A percentile compares a stretch with the other conserved stretches of the same genome.
phyloP scores from a whole-genome alignment of 1,284 basidiomycete species.

The Xanthoconium separans region DNA sequence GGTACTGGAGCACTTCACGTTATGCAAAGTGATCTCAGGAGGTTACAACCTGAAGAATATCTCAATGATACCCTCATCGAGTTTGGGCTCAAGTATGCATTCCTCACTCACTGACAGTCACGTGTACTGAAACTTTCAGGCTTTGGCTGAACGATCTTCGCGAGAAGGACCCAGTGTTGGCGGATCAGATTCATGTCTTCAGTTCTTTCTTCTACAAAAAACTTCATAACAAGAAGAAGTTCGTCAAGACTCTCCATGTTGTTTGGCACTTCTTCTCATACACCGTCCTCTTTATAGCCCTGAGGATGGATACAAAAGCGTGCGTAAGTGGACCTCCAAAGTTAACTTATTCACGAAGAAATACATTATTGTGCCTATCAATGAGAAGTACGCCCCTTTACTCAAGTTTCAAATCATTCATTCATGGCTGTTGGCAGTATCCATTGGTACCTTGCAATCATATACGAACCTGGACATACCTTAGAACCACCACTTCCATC shows the following conservation, averaged over 20 bases:
- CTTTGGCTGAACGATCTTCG: slow-evolving; percentile 65
- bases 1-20: slow-evolving; percentile 76
- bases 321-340: slow-evolving; percentile 92
- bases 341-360: slow-evolving; percentile 89
- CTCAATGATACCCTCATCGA: slow-evolving; percentile 97
- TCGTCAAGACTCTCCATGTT: slow-evolving; percentile 25
- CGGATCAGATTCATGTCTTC: slow-evolving; percentile 84
- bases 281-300: slow-evolving; percentile 37
- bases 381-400: slow-evolving; percentile 73
- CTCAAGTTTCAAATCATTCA: background rate
- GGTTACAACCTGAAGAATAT: slow-evolving; percentile 77
- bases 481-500: slow-evolving; percentile 44
- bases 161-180: slow-evolving; percentile 54
- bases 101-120: background rate
- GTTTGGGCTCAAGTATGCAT: slow-evolving; percentile 84
- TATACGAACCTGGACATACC: slow-evolving; percentile 77
- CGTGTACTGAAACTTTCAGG: slow-evolving; percentile 40
- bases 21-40: slow-evolving; percentile 72
- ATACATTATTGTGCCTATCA: slow-evolving; percentile 94
- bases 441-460: slow-evolving; percentile 97
- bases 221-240: slow-evolving; percentile 75
- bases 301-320: slow-evolving; percentile 75
- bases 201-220: slow-evolving; percentile 98
- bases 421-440: slow-evolving; percentile 48
- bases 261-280: slow-evolving; percentile 5